A percentile compares a stretch with the other conserved stretches of the same genome.
These are phyloP conservation scores for Trichomonascaceae sp. DNA, from an alignment of 1,139 yeast genomes.

Conservation along the genomic window DNA sequence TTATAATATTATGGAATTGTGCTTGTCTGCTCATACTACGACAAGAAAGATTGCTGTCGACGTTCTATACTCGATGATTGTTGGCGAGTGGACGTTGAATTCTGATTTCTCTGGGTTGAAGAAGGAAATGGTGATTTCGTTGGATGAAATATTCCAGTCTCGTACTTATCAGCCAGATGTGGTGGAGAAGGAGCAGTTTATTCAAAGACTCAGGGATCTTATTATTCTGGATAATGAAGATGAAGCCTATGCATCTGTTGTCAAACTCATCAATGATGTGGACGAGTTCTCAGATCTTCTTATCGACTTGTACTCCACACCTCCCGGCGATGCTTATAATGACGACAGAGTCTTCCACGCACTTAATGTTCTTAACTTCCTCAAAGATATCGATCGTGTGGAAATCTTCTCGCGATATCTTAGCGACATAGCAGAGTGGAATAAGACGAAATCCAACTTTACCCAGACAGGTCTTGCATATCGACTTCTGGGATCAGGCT, in stretches of 20 bases:
- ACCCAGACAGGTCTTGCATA: slow-evolving; percentile 82
- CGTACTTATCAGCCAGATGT: slow-evolving; percentile 46
- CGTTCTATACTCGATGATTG: slow-evolving; percentile 65
- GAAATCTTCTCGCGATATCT: slow-evolving; percentile 75
- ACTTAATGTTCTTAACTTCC: slow-evolving; percentile 67
- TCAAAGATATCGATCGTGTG: slow-evolving; percentile 74
- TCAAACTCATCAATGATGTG: slow-evolving; percentile 50
- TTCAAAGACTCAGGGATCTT: slow-evolving; percentile 43
- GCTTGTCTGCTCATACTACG: slow-evolving; percentile 58
- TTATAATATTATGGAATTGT: slow-evolving; percentile 59
- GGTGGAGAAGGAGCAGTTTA: slow-evolving; percentile 49
- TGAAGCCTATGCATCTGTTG: slow-evolving; percentile 51
- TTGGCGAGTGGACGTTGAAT: slow-evolving; percentile 58
- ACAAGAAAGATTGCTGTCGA: slow-evolving; percentile 64
- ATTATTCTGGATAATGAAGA: slow-evolving; percentile 61
- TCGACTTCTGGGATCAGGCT: slow-evolving; percentile 71
- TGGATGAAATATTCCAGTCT: slow-evolving; percentile 61
- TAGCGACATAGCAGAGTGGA: slow-evolving; percentile 65
- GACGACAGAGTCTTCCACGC: slow-evolving; percentile 82
- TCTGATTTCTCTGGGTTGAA: slow-evolving; percentile 58
- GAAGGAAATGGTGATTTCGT: slow-evolving; percentile 43
- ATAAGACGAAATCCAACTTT: slow-evolving; percentile 53
- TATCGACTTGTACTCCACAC: slow-evolving; percentile 66
- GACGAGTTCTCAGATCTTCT: slow-evolving; percentile 60
- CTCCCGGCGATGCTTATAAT: slow-evolving; percentile 77